Percentiles rank a stretch among this genome's conserved stretches.
Evolutionary conservation across 2,329 filamentous ascomycete genomes (phyloP).

Genomic region (Fusarium papillatum): DNA sequence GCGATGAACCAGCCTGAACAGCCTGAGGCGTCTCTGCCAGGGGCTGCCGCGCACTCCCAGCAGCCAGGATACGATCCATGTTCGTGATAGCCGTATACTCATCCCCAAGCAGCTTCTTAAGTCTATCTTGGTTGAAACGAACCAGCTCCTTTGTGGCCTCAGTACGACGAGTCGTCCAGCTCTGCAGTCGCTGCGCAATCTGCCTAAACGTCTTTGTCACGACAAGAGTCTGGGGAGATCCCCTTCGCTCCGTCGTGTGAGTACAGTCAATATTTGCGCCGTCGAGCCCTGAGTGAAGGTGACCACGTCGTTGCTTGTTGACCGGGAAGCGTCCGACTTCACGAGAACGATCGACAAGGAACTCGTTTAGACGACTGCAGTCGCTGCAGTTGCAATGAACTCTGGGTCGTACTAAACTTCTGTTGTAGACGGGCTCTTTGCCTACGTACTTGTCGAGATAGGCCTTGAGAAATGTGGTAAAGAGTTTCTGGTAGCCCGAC

Average conservation of each 20-base stretch:
- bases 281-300: constrained; percentile 39
- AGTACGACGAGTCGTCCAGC: constrained; percentile 2
- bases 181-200: not conserved
- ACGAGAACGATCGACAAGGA: constrained; percentile 36
- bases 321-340: constrained; percentile 22
- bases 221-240: constrained; percentile 30
- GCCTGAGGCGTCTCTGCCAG: not conserved
- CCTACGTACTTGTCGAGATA: constrained; percentile 42
- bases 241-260: constrained; percentile 26
- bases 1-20: not conserved
- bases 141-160: not conserved
- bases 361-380: constrained; percentile 43
- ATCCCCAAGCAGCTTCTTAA: constrained; percentile 13
- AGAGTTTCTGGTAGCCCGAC: constrained; percentile 41
- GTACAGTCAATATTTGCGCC: constrained; percentile 29
- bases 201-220: constrained; percentile 41
- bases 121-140: not conserved
- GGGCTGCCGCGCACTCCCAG: not conserved
- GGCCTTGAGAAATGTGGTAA: constrained; percentile 33
- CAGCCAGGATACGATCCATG: not conserved
- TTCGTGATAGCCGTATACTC: constrained; percentile 8
- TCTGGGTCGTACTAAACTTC: not conserved
- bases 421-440: constrained; percentile 15
- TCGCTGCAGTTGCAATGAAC: constrained; percentile 40
- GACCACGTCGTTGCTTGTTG: constrained; percentile 28